Evolutionary conservation across 148 eudicot species (phyloP).

Genomic region (Fagopyrum esculentum): DNA sequence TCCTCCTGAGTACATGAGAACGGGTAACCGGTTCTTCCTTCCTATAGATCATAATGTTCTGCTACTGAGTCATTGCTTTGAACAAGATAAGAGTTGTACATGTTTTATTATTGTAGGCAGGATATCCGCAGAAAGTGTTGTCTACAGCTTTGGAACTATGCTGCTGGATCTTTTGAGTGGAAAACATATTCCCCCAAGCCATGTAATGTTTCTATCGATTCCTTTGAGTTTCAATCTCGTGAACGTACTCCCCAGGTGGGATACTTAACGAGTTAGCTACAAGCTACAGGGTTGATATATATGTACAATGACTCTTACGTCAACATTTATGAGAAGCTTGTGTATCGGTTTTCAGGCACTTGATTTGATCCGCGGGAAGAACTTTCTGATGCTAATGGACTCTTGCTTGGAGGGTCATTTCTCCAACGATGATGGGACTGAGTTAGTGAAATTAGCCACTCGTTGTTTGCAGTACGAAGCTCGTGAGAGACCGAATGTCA

Average conservation of each 20-base stretch:
- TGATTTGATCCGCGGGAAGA: slow-evolving; percentile 64
- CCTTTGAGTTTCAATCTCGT: no score
- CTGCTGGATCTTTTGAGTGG: slow-evolving; percentile 75
- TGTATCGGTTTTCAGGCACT: slow-evolving; percentile 41
- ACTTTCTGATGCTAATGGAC: slow-evolving; percentile 61
- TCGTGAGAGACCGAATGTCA: slow-evolving; percentile 71
- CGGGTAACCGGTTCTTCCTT: slow-evolving; percentile 26
- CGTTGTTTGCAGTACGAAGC: slow-evolving; percentile 74
- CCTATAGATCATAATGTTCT: background rate
- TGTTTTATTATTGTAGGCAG: slow-evolving; percentile 34
- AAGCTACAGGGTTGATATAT: no score
- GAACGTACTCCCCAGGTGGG: no score
- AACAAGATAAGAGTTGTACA: background rate
- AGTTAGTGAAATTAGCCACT: slow-evolving; percentile 57
- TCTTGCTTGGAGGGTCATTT: slow-evolving; percentile 74
- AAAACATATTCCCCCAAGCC: slow-evolving; percentile 77
- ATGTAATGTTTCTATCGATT: slow-evolving; percentile 26
- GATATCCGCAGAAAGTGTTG: slow-evolving; percentile 60
- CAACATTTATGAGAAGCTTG: background rate
- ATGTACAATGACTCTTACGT: no score
- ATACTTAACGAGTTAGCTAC: no score
- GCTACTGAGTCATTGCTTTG: background rate
- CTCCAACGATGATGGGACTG: slow-evolving; percentile 62
- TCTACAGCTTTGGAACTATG: slow-evolving; percentile 71
- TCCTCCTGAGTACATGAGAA: slow-evolving; percentile 70